Conservation (phyloP, 2,329 filamentous ascomycete genomes). For the Ophiognomonia clavigignenti-juglandacearum region DNA sequence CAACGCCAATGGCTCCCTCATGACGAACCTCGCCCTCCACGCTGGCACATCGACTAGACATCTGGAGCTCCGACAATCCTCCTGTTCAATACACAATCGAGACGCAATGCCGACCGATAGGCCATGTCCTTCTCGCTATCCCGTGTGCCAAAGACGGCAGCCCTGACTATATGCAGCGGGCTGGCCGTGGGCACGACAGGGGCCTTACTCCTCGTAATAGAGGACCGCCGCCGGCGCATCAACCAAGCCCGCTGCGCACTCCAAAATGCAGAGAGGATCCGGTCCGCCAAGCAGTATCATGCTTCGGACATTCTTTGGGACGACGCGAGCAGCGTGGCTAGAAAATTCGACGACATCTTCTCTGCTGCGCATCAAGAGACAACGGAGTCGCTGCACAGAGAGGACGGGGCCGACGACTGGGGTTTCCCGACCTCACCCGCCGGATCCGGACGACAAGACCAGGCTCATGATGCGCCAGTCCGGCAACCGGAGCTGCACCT, state of each 20-base stretch:
- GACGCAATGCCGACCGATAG: conserved; percentile 16
- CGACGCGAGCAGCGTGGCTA: not conserved
- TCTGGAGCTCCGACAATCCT: not conserved
- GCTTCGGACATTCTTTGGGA: conserved; percentile 22
- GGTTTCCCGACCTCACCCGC: too few species aligned
- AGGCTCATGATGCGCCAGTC: too few species aligned
- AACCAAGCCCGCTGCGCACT: conserved; percentile 32
- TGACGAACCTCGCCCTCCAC: not conserved
- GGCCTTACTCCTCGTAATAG: conserved; percentile 36
- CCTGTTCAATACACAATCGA: conserved; percentile 14
- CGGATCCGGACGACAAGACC: too few species aligned
- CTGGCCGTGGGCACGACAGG: conserved; percentile 41
- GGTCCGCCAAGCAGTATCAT: conserved; percentile 33
- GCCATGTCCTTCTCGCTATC: conserved; percentile 29
- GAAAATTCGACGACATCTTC: not conserved
- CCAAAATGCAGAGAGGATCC: conserved; percentile 35
- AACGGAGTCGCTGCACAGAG: too few species aligned
- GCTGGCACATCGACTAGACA: conserved; percentile 7
- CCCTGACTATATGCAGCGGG: conserved; percentile 38
- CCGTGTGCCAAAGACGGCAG: conserved; percentile 40
- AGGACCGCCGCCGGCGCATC: conserved; percentile 41
- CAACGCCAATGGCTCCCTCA: not conserved
- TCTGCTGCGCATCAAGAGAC: not conserved
- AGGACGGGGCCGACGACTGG: not conserved
- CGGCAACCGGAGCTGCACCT: not conserved